These are phyloP conservation scores for Kalmusia sp. DNA, from an alignment of 2,329 filamentous ascomycete species.

Conservation along the genomic window DNA sequence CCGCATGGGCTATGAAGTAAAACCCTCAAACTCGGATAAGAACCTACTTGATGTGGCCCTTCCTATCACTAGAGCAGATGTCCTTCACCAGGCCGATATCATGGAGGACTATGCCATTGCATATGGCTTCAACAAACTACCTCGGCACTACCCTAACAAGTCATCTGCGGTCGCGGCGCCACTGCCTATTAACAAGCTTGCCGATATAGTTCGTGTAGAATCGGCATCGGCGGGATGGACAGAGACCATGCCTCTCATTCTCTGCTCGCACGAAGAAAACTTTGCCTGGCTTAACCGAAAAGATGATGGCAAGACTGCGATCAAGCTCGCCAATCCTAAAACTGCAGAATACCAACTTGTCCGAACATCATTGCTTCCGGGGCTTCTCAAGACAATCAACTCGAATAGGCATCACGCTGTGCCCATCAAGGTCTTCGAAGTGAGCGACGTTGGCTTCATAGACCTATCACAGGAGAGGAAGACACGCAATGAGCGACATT, in stretches of 20 bases:
- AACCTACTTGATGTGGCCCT: constrained; percentile 78
- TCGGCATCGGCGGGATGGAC: constrained; percentile 94
- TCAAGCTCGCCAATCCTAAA: constrained; percentile 91
- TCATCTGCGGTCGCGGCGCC: constrained; percentile 86
- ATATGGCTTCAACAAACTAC: constrained; percentile 97
- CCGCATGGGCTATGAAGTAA: constrained; percentile 88
- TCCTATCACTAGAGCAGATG: constrained; percentile 88
- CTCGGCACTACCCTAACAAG: constrained; percentile 84
- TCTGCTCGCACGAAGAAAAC: constrained; percentile 98
- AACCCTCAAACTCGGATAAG: constrained; percentile 73
- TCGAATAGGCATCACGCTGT: constrained; percentile 91
- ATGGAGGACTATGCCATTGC: constrained; percentile 98
- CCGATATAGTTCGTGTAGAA: constrained; percentile 88
- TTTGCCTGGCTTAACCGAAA: constrained; percentile 92
- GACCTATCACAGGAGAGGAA: constrained; percentile 82
- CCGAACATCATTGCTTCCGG: constrained; percentile 83
- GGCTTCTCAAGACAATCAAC: constrained; percentile 88
- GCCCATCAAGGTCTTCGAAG: constrained; percentile 92
- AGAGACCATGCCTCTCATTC: constrained; percentile 93
- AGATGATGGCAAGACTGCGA: constrained; percentile 82
- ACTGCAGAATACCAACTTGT: constrained; percentile 93
- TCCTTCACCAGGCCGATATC: constrained; percentile 95
- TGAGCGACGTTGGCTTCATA: constrained; percentile 90
- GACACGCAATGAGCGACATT: constrained; percentile 89
- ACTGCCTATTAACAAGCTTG: constrained; percentile 90